Base-by-base conservation (phyloP, 1,284 basidiomycete genomes). In the Fomitopsis pinicola region DNA sequence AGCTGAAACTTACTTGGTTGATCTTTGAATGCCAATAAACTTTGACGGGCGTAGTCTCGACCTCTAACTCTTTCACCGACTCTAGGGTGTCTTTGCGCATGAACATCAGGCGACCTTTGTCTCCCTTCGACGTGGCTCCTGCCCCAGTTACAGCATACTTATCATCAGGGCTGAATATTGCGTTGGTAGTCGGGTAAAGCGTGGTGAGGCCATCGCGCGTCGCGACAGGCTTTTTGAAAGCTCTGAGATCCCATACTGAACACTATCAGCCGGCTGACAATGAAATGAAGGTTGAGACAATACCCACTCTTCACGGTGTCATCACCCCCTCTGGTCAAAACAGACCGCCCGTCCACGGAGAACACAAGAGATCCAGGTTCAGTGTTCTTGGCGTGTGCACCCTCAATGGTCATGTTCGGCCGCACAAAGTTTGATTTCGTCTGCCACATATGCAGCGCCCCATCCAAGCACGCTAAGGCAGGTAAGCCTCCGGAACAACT, bases 21-120 rank as follows among this genome's bases (percentile, higher is more conserved):
- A 98, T 97, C 75, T 93, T 92, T n/a, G 93, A 87, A 77, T 97
- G 96, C 95, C 95, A 98, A 35, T 85, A 77, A 1, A 97, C 91
- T 68, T 88, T 91, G 60, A 98, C 91, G 5, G 96, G 94, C 33
- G 90, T 93, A 33, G 87, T 81, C 56, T 81, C 89, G 76, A 85
- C 87, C 72, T 77, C 88, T 68, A 86, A 63, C 68, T 82, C 77
- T 74, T 84, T 88, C 62, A 79, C 88, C 50, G 88, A 80, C 64
- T 87, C 85, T 56, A 97, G 76, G 52, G 80, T 82, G 59, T 88
- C 83, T 70, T 86, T 86, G 57, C 78, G 78, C 75, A 97, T 72
- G 69, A 97, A 89, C 58, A 94, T 75, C 57, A 97, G 77, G 64
- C 82, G 81, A 3, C 95, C 94, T 64, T 80, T 82, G 54, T 81